phyloP scores from a whole-genome alignment of 768 basidiomycete species.

The Zangia roseola region DNA sequence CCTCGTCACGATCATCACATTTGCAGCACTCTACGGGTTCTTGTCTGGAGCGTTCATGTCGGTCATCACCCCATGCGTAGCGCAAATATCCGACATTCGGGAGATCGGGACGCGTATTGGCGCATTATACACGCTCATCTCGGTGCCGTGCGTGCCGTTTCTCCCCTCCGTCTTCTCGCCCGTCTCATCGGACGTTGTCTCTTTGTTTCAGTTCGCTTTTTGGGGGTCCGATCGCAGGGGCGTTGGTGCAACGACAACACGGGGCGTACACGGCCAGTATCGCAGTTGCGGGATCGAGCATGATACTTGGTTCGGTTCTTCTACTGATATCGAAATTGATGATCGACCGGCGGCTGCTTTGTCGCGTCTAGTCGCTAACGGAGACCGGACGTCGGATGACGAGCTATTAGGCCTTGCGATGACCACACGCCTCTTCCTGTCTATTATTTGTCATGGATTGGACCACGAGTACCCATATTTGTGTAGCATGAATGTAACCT shows the following conservation, averaged over 20 bases:
- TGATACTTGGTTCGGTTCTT: constrained; percentile 58
- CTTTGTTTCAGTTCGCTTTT: constrained; percentile 48
- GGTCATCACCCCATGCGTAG: constrained; percentile 65
- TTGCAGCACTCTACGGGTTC: constrained; percentile 60
- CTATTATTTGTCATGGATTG: constrained; percentile 12
- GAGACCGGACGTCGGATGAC: background rate
- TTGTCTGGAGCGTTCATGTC: constrained; percentile 68
- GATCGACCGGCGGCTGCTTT: constrained; percentile 42
- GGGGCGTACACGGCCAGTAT: constrained; percentile 54
- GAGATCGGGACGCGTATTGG: constrained; percentile 66
- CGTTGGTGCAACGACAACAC: constrained; percentile 44
- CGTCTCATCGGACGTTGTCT: background rate
- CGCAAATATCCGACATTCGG: constrained; percentile 57
- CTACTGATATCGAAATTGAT: constrained; percentile 50
- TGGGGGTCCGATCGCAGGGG: constrained; percentile 64
- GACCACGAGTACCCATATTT: constrained; percentile 15
- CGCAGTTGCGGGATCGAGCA: constrained; percentile 55
- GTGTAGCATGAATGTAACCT: constrained; percentile 30
- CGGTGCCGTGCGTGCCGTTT: constrained; percentile 61
- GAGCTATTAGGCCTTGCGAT: background rate
- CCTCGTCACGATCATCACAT: constrained; percentile 44
- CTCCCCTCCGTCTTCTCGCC: background rate
- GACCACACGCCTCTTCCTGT: background rate
- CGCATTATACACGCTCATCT: constrained; percentile 60
- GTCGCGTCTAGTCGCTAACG: constrained; percentile 39